Evolutionary conservation across 306 rosid species (phyloP).

Genomic region (Prunus mume): DNA sequence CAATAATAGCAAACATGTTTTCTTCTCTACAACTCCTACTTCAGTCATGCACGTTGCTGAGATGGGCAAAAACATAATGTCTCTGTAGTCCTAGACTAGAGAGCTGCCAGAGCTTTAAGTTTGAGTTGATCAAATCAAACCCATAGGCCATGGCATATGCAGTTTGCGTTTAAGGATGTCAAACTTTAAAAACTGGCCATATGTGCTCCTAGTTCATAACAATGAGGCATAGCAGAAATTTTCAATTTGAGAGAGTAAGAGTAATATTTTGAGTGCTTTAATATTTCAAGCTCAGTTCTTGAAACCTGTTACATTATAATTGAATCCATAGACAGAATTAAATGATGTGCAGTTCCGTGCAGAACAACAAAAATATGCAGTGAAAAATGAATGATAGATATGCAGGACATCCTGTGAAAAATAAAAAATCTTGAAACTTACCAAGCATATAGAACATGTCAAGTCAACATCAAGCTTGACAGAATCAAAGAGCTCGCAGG

Average conservation of each 20-base stretch:
- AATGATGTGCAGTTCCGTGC: neutral
- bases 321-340: neutral
- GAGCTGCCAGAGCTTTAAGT: neutral
- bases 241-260: neutral
- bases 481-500: slow-evolving; percentile 81
- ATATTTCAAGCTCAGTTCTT: neutral
- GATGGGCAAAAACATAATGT: neutral
- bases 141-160: neutral
- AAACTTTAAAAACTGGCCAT: neutral
- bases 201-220: neutral
- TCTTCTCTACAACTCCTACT: neutral
- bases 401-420: neutral
- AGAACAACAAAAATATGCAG: neutral
- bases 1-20: neutral
- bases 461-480: slow-evolving; percentile 72
- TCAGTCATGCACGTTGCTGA: neutral
- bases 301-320: neutral
- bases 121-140: neutral
- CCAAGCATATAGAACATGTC: slow-evolving; percentile 97
- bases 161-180: neutral
- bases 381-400: neutral
- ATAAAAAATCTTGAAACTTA: slow-evolving; percentile 31
- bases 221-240: neutral
- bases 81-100: neutral
- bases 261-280: neutral